These are phyloP conservation scores for Ascomycota sp. DNA, from an alignment of 2,329 filamentous ascomycete species.

Conservation along the genomic window DNA sequence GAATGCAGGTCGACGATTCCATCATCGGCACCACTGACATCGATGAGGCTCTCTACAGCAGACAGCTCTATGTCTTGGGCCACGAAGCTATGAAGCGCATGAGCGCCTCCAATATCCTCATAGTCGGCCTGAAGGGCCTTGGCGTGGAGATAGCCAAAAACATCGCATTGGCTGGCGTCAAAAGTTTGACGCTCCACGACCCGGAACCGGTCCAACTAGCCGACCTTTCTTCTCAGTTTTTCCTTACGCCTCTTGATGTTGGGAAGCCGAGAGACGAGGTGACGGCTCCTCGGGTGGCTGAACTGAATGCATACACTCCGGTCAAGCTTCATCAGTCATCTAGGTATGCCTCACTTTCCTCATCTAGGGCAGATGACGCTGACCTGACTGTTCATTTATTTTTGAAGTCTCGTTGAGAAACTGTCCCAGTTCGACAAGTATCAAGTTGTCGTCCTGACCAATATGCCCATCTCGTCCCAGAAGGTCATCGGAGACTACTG, in stretches of 20 bases:
- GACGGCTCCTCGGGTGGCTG: slow-evolving; percentile 71
- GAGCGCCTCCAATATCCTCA: slow-evolving; percentile 81
- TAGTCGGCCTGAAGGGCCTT: slow-evolving; percentile 77
- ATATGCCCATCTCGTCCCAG: slow-evolving; percentile 60
- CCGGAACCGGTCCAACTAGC: slow-evolving; percentile 62
- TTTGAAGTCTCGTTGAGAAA: slow-evolving; percentile 44
- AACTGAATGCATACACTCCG: slow-evolving; percentile 90
- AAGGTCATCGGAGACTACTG: slow-evolving; percentile 75
- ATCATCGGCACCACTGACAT: slow-evolving; percentile 34
- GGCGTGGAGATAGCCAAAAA: slow-evolving; percentile 98
- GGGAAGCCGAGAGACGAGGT: slow-evolving; percentile 76
- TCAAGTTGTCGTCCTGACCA: slow-evolving; percentile 79
- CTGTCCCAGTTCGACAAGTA: slow-evolving; percentile 69
- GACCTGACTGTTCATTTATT: neutral
- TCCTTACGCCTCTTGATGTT: slow-evolving; percentile 68
- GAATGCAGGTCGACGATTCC: slow-evolving; percentile 43
- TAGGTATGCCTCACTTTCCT: slow-evolving; percentile 16
- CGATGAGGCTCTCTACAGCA: slow-evolving; percentile 52
- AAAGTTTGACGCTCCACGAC: slow-evolving; percentile 85
- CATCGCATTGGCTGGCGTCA: slow-evolving; percentile 89
- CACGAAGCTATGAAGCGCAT: slow-evolving; percentile 95
- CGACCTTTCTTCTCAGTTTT: slow-evolving; percentile 93
- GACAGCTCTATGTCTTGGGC: slow-evolving; percentile 48
- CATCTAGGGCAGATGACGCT: neutral
- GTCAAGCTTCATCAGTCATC: slow-evolving; percentile 50